phyloP scores from a whole-genome alignment of 345 rosid species.

The Noccaea caerulescens region DNA sequence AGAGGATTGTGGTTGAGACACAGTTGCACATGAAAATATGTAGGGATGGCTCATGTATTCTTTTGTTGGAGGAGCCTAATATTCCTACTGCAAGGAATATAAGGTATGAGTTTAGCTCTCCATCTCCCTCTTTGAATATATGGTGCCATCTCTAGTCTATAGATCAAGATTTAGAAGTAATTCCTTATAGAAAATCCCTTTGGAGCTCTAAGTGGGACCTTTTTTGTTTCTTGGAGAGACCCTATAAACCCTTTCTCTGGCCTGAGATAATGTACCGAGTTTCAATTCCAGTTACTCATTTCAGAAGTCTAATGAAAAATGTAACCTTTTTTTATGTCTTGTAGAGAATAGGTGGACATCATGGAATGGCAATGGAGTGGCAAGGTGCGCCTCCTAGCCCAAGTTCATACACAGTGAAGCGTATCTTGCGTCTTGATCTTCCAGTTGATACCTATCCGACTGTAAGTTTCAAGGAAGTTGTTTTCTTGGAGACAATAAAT shows the following conservation, averaged over 20 bases:
- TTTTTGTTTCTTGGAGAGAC: conserved; percentile 13
- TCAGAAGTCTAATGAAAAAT: conserved; percentile 7
- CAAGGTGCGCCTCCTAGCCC: conserved; percentile 98
- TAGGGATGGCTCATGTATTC: conserved; percentile 43
- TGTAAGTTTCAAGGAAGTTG: conserved; percentile 29
- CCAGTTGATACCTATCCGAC: conserved; percentile 73
- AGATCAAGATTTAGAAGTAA: conserved; percentile 21
- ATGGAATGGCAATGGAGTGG: conserved; percentile 99
- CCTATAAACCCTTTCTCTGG: conserved; percentile 13
- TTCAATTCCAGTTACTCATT: conserved; percentile 5
- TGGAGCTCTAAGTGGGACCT: conserved; percentile 2
- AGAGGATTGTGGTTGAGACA: conserved; percentile 37
- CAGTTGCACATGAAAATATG: conserved; percentile 38
- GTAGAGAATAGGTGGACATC: conserved; percentile 85
- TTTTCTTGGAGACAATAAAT: conserved; percentile 23
- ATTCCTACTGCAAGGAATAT: conserved; percentile 48
- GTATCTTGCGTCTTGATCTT: conserved; percentile 97
- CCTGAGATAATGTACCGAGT: background rate
- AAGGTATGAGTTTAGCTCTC: conserved; percentile 43
- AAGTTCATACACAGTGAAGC: conserved; percentile 87
- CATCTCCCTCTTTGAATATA: conserved; percentile 37
- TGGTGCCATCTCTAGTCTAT: conserved; percentile 40
- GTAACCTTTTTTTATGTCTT: background rate
- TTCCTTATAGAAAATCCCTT: background rate
- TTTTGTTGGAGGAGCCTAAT: conserved; percentile 37